Base-by-base conservation (phyloP, 345 rosid genomes). In the Moringa oleifera region DNA sequence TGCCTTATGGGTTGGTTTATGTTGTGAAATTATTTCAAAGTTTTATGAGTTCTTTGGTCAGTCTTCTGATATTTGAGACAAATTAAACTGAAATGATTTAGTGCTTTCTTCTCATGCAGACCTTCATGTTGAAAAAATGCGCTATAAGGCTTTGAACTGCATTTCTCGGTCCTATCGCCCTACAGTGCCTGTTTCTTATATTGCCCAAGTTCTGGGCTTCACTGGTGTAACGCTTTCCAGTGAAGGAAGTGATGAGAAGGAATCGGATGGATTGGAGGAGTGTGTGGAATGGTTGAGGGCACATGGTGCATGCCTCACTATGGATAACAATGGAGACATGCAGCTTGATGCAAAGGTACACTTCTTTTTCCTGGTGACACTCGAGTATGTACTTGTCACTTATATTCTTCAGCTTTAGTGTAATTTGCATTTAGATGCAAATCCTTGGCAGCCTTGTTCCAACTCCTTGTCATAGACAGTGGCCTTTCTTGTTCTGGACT, bases 151-250 rank as follows among this genome's bases (percentile, higher is more conserved):
- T 33, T 95, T 91, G 70, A 84, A 37, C 62, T 83, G 89, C 81
- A 91, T 95, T 78, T 77, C 91, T 24, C 81, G 90, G 54, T 82
- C 97, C 51, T 89, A 90, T 84, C 99, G 96, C 57, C 99, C 99
- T 59, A 78, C 84, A 20, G 62, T 87, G 59, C 91, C 99, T 4
- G 88, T 91, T 67, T 78, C 88, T 24, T 85, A 91, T 69, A 64
- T 91, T 61, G 81, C 84, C 23, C 87, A 81, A 72, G 82, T 91
- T 53, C 65, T 95, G 70, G 96, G 97, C 33, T 95, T 95, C 68
- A 51, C 73, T 18, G 59, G 76, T 62, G 52, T 62, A 33, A 47
- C 55, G 17, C 60, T 57, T 22, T 55, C 71, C 37, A 72, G 57
- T 70, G 90, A 81, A 64, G 91, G 78, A 63, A 76, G 11, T 54